Evolutionary conservation across 257 asterid species (phyloP), one percentile per base, ranked within the genome.

Genomic region (Oldenlandia corymbosa): DNA sequence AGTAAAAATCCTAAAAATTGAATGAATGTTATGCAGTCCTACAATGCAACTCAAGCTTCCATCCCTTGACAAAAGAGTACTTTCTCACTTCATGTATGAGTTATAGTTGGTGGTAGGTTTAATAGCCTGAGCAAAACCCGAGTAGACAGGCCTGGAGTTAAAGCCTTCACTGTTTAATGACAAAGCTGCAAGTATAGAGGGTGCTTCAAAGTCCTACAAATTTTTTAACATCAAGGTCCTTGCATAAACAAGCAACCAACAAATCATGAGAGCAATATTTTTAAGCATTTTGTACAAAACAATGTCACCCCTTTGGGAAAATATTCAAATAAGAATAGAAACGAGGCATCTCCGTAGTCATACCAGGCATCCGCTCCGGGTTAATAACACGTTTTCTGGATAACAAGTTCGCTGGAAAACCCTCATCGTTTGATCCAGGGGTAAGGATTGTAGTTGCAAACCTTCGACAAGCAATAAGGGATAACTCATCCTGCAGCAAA

Each of bases 351-450:
- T 62, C 54, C 37, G 60, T 26, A 68, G 14, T 24, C 66, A 43
- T 81, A 86, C 96, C 96, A 74, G 79, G 68, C 72, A 77, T 76
- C 18, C 87, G 84, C 58, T 88, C 91, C 17, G 90, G 87, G 65
- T 76, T 65, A 32, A 58, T 53, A 51, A 80, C 78, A 30, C 31
- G 68, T 49, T 80, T 83, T 46, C 83, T 60, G 42, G 91, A 73
- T 74, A 84, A 68, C 58, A 90, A 70, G 58, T 80, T 76, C 11
- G 85, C 58, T 21, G 97, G 91, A 63, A 91, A 81, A 53, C 73
- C 59, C 48, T 72, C 80, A 42, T 83, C 90, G 60, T 80, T 65
- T 60, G 81, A 77, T 80, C 81, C 87, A 37, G 84, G 85, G 48
- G 88, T 84, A 80, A 85, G 75, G 58, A 79, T 70, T 10, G 88